phyloP scores from a whole-genome alignment of 163 green algal species.

The Scenedesmus sp. region DNA sequence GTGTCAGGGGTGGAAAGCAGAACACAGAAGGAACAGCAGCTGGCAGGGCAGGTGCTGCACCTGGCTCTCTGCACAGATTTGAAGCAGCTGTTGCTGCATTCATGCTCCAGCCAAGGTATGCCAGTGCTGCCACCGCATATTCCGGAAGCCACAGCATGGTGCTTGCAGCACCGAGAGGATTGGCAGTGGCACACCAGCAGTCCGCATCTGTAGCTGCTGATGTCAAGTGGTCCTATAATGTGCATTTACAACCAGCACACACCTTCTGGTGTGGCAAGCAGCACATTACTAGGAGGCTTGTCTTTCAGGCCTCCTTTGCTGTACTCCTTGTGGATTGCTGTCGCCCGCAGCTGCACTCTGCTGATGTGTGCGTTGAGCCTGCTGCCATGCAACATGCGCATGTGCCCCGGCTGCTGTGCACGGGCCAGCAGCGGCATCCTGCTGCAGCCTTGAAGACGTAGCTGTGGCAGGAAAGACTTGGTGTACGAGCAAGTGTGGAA shows the following conservation, averaged over 20 bases:
- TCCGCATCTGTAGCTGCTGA: no score
- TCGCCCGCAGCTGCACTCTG: neutral
- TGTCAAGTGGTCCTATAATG: no score
- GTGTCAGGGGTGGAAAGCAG: neutral
- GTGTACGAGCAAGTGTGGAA: neutral
- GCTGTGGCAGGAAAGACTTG: no score
- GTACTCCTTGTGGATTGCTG: slow-evolving; percentile 35
- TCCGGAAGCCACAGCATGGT: no score
- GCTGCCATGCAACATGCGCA: neutral
- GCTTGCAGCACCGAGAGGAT: no score
- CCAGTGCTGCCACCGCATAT: no score
- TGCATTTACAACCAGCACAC: neutral
- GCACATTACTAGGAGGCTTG: neutral
- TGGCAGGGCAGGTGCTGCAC: no score
- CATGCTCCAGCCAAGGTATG: no score
- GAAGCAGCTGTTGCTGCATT: no score
- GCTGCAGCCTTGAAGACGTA: neutral
- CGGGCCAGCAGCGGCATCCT: neutral
- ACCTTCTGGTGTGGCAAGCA: slow-evolving; percentile 28
- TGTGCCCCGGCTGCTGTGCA: neutral
- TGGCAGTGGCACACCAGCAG: no score
- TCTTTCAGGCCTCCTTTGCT: neutral
- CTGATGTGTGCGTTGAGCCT: neutral
- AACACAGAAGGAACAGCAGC: neutral
- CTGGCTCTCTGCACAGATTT: no score